Conservation (phyloP, 768 basidiomycete genomes). For the Serpula lacrymans region DNA sequence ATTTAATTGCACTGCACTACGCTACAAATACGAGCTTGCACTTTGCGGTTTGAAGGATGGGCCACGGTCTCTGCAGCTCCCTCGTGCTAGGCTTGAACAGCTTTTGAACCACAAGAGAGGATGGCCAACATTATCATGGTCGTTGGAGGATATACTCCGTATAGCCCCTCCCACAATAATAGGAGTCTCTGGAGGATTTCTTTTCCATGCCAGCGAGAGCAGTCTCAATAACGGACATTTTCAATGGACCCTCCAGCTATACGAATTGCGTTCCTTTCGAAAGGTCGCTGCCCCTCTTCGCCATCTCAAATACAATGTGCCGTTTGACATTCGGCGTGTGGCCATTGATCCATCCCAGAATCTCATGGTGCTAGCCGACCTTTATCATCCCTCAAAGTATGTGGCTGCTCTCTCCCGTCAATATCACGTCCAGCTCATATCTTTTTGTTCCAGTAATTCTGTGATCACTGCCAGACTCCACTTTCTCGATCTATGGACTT, state of each 20-base stretch:
- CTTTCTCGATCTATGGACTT: slow-evolving; percentile 53
- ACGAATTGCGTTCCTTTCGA: slow-evolving; percentile 31
- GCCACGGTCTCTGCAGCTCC: slow-evolving; percentile 13
- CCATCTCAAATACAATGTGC: slow-evolving; percentile 28
- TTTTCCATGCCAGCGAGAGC: slow-evolving; percentile 32
- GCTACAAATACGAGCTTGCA: slow-evolving; percentile 30
- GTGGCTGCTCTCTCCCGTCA: slow-evolving; percentile 1
- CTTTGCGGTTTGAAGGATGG: slow-evolving; percentile 28
- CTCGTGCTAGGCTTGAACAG: slow-evolving; percentile 22
- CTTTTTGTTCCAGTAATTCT: slow-evolving; percentile 16
- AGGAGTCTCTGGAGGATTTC: slow-evolving; percentile 27
- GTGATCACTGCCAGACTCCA: slow-evolving; percentile 34
- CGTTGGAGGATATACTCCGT: slow-evolving; percentile 26
- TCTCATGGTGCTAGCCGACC: slow-evolving; percentile 27
- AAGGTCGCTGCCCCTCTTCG: slow-evolving; percentile 21
- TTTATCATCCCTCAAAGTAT: slow-evolving; percentile 24
- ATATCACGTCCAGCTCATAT: background rate
- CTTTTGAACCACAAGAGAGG: slow-evolving; percentile 29
- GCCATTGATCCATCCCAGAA: slow-evolving; percentile 29
- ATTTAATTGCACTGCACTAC: slow-evolving; percentile 22
- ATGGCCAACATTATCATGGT: slow-evolving; percentile 29
- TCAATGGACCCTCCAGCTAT: slow-evolving; percentile 29
- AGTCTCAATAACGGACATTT: slow-evolving; percentile 27
- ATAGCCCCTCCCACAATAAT: slow-evolving; percentile 31
- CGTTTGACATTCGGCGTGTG: slow-evolving; percentile 31